phyloP scores from a whole-genome alignment of 371 early-diverging fungal genomes.

The Syncephalastrum contaminatum region DNA sequence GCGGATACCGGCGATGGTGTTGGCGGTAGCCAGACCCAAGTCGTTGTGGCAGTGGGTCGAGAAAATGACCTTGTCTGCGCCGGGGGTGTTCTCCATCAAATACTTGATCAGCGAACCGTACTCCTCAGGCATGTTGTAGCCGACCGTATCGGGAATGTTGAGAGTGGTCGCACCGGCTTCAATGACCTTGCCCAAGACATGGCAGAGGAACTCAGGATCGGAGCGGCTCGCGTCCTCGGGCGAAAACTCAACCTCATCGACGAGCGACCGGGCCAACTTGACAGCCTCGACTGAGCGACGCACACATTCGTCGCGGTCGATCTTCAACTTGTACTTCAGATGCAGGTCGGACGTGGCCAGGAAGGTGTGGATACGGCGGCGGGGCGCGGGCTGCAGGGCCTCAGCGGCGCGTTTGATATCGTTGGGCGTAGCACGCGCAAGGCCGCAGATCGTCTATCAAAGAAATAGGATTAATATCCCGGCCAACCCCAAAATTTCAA shows the following conservation, averaged over 20 bases:
- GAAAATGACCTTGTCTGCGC: constrained; percentile 75
- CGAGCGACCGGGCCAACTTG: constrained; percentile 71
- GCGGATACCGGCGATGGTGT: constrained; percentile 85
- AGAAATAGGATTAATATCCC: too few relatives aligned
- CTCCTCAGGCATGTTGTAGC: constrained; percentile 90
- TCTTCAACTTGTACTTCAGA: constrained; percentile 89
- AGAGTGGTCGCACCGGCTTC: constrained; percentile 93
- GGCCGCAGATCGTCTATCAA: constrained; percentile 77
- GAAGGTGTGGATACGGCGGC: constrained; percentile 90
- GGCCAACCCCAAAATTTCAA: background rate
- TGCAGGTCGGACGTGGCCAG: constrained; percentile 97
- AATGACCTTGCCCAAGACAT: constrained; percentile 85
- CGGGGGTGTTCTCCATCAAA: constrained; percentile 74
- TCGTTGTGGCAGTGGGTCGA: constrained; percentile 98
- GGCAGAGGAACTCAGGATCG: constrained; percentile 84
- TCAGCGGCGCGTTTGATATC: constrained; percentile 92
- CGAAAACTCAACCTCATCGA: constrained; percentile 90
- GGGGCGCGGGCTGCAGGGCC: constrained; percentile 82
- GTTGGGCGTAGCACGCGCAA: constrained; percentile 82
- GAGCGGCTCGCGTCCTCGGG: constrained; percentile 94
- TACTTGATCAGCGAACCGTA: constrained; percentile 84
- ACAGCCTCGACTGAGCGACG: constrained; percentile 85
- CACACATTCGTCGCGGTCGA: constrained; percentile 85
- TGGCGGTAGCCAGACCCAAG: constrained; percentile 95
- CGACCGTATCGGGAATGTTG: constrained; percentile 97